Conservation (phyloP, 306 rosid species). For the Vigna nakashimae region DNA sequence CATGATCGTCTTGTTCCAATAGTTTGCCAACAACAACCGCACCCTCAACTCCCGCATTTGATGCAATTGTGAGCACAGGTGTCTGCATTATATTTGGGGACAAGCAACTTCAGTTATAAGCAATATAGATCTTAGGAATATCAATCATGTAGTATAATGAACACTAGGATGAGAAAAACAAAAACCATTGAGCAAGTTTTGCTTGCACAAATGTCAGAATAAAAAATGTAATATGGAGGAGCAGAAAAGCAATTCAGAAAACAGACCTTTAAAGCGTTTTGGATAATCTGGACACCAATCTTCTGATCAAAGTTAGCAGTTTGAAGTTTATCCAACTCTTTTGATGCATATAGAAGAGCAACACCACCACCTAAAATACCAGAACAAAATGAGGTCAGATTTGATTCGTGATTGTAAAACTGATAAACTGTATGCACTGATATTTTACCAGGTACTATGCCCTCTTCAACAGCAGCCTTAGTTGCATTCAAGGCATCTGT, state of each 20-base stretch:
- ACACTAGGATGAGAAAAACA: neutral
- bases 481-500: conserved; percentile 97
- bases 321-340: conserved; percentile 78
- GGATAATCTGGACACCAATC: conserved; percentile 95
- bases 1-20: conserved; percentile 78
- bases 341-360: conserved; percentile 96
- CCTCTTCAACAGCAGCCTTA: conserved; percentile 98
- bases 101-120: neutral
- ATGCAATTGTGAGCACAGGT: conserved; percentile 86
- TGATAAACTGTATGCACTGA: neutral
- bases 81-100: conserved; percentile 57
- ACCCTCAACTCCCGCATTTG: conserved; percentile 98
- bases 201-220: neutral
- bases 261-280: conserved; percentile 87
- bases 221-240: neutral
- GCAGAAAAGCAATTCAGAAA: neutral
- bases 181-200: conserved; percentile 1
- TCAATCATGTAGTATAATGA: neutral
- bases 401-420: neutral
- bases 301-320: conserved; percentile 96
- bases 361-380: conserved; percentile 77
- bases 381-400: conserved; percentile 21
- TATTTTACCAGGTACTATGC: conserved; percentile 79
- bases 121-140: neutral
- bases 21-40: conserved; percentile 97